Evolutionary conservation across 31 red algal genomes (phyloP).

Genomic region (Endocladia muricata): DNA sequence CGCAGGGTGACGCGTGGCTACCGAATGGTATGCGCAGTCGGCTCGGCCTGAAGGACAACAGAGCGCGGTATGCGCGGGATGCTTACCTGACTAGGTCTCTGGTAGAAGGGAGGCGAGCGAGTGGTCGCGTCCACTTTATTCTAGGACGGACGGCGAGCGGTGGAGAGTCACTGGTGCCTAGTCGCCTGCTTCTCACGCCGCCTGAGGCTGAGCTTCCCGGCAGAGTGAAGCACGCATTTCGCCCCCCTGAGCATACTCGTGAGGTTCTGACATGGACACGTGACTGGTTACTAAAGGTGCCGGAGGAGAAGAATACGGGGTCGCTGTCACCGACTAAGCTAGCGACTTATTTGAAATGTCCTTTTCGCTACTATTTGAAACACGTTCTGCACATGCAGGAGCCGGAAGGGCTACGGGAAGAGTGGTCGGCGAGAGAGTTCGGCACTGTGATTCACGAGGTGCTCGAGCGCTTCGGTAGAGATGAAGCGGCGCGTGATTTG

Average conservation of each 20-base stretch:
- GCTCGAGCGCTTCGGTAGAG: neutral
- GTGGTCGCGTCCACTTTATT: too few relatives aligned
- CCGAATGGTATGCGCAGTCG: neutral
- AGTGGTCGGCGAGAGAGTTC: neutral
- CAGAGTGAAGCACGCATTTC: too few relatives aligned
- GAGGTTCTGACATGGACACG: too few relatives aligned
- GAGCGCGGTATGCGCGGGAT: neutral
- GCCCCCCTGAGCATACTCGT: too few relatives aligned
- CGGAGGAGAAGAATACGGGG: neutral
- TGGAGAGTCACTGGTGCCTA: too few relatives aligned
- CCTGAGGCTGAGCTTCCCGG: too few relatives aligned
- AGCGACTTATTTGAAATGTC: neutral
- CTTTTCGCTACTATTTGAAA: neutral
- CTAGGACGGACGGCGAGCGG: too few relatives aligned
- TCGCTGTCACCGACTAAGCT: neutral
- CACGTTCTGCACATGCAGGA: neutral
- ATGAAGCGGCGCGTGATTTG: neutral
- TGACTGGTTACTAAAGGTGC: neutral
- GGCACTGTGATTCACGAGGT: neutral
- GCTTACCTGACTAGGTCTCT: too few relatives aligned
- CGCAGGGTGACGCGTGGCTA: neutral
- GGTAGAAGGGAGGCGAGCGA: too few relatives aligned
- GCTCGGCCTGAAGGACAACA: neutral
- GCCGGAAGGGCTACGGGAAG: neutral
- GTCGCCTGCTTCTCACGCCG: too few relatives aligned